A percentile compares a stretch with the other conserved stretches of the same genome.
phyloP scores from a whole-genome alignment of 106 monocot species.

The Agapanthus africanus region DNA sequence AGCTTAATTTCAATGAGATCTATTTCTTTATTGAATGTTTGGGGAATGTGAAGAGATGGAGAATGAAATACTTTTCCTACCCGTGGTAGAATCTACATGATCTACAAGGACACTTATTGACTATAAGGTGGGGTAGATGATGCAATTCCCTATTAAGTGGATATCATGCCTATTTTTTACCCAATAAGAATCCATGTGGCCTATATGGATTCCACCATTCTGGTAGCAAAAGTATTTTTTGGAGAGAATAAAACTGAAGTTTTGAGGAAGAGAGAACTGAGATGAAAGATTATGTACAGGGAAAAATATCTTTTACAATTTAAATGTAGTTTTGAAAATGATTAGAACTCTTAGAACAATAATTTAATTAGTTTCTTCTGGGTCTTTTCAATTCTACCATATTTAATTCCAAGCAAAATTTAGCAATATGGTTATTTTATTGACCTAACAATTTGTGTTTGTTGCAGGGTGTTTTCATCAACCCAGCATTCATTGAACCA shows the following conservation, averaged over 20 bases:
- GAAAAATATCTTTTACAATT: too few species aligned
- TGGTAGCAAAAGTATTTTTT: too few species aligned
- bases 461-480: conserved; percentile 95
- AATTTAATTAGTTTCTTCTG: background rate
- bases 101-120: too few species aligned
- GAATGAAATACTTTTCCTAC: too few species aligned
- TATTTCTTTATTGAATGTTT: background rate
- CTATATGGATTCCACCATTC: too few species aligned
- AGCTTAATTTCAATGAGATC: background rate
- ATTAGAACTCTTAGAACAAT: background rate
- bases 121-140: too few species aligned
- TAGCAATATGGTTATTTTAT: background rate
- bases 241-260: too few species aligned
- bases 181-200: too few species aligned
- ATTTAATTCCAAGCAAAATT: background rate
- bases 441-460: conserved; percentile 11
- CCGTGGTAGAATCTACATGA: too few species aligned
- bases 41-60: background rate
- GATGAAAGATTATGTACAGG: background rate
- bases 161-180: too few species aligned
- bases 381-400: background rate
- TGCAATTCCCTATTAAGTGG: too few species aligned
- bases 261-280: background rate
- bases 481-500: conserved; percentile 99
- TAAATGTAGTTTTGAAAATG: background rate